Evolutionary conservation across 768 basidiomycete species (phyloP), one percentile per base, ranked within the genome.

Genomic region (Boletus subparvulus): DNA sequence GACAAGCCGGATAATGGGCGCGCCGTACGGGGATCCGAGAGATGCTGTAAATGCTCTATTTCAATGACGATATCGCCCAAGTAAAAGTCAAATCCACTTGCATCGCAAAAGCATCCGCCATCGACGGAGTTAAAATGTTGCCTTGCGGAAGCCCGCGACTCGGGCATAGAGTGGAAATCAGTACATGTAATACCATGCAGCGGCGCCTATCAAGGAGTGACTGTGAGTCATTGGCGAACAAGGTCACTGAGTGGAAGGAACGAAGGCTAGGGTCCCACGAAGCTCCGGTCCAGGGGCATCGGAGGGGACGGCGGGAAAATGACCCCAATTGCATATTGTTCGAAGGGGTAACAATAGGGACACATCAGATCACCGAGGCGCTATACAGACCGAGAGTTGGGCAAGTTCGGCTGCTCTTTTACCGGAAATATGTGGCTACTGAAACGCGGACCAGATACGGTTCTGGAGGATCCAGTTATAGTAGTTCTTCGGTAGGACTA

Each of bases 61-160:
- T 51, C 45, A 55, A 44, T 50, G 53, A 51, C 39, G 44, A 50
- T 40, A 43, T 32, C 32, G 52, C 19, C 43, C 43, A 13, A 50
- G 16, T 2, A n/a, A 40, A 30, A 12, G 37, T 17, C 14, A 26
- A 44, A 40, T n/a, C 30, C 12, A 48, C 44, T 44, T 28, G 60
- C 65, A 41, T 61, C 69, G 58, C 45, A 28, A 58, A 39, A 6
- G 51, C 37, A 71, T 69, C 69, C 69, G 69, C 69, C 67, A 52
- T 61, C 17, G 60, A 67, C 65, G 69, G 69, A 64, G 33, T 14
- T 48, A 52, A 19, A 58, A 42, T 47, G 36, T 45, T 54, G 19
- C 37, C 32, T 30, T 43, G 54, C 16, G 30, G 60, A 60, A 60
- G 54, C 32, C 54, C 54, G 55, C 47, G 46, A 42, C 43, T 43